Base-by-base conservation (phyloP, 1,284 basidiomycete genomes). In the Austroboletus olivaceoglutinosus region DNA sequence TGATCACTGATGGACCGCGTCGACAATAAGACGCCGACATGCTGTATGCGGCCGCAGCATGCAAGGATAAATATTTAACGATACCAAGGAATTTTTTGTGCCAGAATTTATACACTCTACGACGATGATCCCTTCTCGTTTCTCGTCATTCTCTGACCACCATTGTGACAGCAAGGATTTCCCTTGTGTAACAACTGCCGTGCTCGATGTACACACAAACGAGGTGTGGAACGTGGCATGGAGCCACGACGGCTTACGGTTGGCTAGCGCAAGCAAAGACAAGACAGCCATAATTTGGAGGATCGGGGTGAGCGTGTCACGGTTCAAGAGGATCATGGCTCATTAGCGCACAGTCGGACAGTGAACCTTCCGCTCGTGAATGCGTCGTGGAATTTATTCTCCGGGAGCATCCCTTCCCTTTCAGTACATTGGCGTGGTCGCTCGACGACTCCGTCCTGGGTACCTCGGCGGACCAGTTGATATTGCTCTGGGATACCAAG, bases 141-240 rank as follows among this genome's bases (percentile, higher is more conserved):
- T n/a, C n/a, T n/a, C n/a, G n/a, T 25, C 23, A 1, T 25, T 25
- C 4, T 25, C 23, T 25, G 23, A 25, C 23, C 23, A 25, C 9
- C 23, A 25, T 25, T 3, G 3, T 25, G 23, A 25, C 23, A 25
- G 9, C 4, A 8, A 25, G 4, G 23, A 25, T 36, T 98, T 99
- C 73, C 96, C 96, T 12, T 81, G 82, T 27, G 76, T 87, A 25
- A 93, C 90, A 9, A 93, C 92, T 2, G 86, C 88, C 22, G 86
- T 94, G 37, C 74, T 98, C 43, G 80, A 85, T 37, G 90, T 87
- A 29, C 96, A 99, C 70, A 79, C 77, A 13, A 92, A 98, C 64
- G 93, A 99, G 68, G 93, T 99, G 13, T 99, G 96, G 95, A 85
- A 90, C 62, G 73, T 98, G 54, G 88, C 88, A 65, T 99, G 95